A percentile compares a stretch with the other conserved stretches of the same genome.
These are phyloP conservation scores for Annulohypoxylon nitens DNA, from an alignment of 495 filamentous ascomycete species.

Conservation along the genomic window DNA sequence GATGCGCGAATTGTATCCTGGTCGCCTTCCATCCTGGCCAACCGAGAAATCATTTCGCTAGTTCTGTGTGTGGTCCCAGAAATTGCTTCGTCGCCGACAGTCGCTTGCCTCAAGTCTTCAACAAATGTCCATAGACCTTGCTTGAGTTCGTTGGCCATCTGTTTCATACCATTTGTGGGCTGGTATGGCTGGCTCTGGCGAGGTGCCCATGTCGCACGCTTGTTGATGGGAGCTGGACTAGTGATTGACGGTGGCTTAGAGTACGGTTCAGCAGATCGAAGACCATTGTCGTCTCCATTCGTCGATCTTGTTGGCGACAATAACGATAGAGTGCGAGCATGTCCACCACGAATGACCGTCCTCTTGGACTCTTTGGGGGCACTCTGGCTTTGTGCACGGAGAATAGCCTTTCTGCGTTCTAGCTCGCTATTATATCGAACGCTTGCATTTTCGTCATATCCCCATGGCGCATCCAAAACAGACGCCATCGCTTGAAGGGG, in stretches of 20 bases:
- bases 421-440: conserved; percentile 62
- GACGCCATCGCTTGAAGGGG: conserved; percentile 59
- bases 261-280: conserved; percentile 48
- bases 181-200: conserved; percentile 54
- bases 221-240: conserved; percentile 50
- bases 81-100: conserved; percentile 91
- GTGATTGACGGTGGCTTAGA: conserved; percentile 38
- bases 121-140: conserved; percentile 97
- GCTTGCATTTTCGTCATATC: conserved; percentile 55
- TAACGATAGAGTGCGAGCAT: conserved; percentile 84
- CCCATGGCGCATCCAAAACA: conserved; percentile 37
- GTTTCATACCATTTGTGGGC: conserved; percentile 67
- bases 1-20: conserved; percentile 58
- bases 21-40: conserved; percentile 48
- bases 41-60: conserved; percentile 43
- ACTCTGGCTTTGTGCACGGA: conserved; percentile 70
- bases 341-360: conserved; percentile 66
- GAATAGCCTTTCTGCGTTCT: conserved; percentile 71
- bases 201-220: conserved; percentile 64
- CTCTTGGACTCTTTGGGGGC: conserved; percentile 56
- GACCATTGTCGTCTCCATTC: conserved; percentile 46
- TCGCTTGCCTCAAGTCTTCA: conserved; percentile 93
- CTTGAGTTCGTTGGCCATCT: conserved; percentile 90
- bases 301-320: conserved; percentile 73
- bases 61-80: conserved; percentile 57